These are phyloP conservation scores for Diaporthe capsici DNA, from an alignment of 2,329 filamentous ascomycete genomes.

Conservation along the genomic window DNA sequence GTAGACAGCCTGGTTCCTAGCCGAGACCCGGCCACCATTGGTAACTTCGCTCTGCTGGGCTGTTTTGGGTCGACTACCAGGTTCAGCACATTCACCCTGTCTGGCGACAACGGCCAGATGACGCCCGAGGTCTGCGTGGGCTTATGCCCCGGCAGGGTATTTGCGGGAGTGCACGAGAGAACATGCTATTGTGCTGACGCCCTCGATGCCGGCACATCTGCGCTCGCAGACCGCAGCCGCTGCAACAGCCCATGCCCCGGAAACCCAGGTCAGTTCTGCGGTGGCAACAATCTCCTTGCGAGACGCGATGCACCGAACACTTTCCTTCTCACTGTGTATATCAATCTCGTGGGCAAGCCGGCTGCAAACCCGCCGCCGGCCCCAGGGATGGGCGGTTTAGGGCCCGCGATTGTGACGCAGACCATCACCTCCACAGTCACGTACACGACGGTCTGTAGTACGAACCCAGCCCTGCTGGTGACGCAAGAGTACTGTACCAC, in stretches of 20 bases:
- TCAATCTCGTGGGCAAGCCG: conserved; percentile 48
- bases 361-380: conserved; percentile 52
- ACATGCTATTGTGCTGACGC: conserved; percentile 61
- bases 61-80: conserved; percentile 56
- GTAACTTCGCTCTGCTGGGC: conserved; percentile 42
- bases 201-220: conserved; percentile 57
- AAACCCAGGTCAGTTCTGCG: conserved; percentile 57
- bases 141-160: conserved; percentile 28
- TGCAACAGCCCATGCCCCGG: conserved; percentile 60
- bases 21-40: conserved; percentile 36
- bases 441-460: conserved; percentile 53
- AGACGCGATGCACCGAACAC: conserved; percentile 48
- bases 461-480: conserved; percentile 51
- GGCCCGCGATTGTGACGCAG: conserved; percentile 13
- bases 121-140: conserved; percentile 39
- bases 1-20: conserved; percentile 34
- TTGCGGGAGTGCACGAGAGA: conserved; percentile 38
- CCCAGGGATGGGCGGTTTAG: conserved; percentile 48
- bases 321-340: conserved; percentile 61
- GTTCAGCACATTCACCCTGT: conserved; percentile 60
- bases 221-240: conserved; percentile 48
- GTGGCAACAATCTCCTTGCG: conserved; percentile 49
- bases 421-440: conserved; percentile 49
- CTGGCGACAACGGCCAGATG: conserved; percentile 29
- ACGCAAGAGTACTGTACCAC: conserved; percentile 52